Base-by-base conservation (phyloP, 2,329 filamentous ascomycete genomes). In the Rosellinia necatrix region DNA sequence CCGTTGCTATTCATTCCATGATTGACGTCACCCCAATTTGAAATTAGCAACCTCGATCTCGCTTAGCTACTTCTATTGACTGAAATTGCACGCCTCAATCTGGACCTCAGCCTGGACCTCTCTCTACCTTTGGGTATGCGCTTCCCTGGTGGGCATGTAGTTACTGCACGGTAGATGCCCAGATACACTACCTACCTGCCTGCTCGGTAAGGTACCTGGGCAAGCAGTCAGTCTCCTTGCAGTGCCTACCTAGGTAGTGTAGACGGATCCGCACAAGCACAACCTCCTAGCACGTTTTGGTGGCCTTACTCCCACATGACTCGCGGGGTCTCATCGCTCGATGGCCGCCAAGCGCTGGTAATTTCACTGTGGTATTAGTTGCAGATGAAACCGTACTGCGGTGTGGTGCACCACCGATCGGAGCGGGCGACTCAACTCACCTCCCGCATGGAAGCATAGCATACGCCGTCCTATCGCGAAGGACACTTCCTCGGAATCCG, bases 11-110 rank as follows among this genome's bases (percentile, higher is more conserved):
- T 46, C n/a, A n/a, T n/a, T 49, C 15, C 47, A 50, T 59, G 59
- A 61, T 53, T 59, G 59, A 61, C 59, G 56, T 61, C 56, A 61
- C 46, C 30, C 15, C 41, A 37, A 61, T 56, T 49, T 54, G 34
- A 56, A 29, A 49, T 56, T 48, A 52, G 46, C 43, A 53, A 30
- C 38, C 32, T 35, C 48, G 53, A 53, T 38, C 48, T 51, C 49
- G 53, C 49, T 55, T 57, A 54, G 43, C n/a, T 12, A 15, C 10
- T 21, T 44, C 49, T 59, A n/a, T n/a, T n/a, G n/a, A n/a, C 42
- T 57, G 47, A 61, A 52, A 57, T 61, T 56, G 17, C 29, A 43
- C 17, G 19, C 30, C 32, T 53, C 41, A 22, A 42, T 32, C 40
- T 22, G 22, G 13, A 24, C 30, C 10, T n/a, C n/a, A n/a, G n/a